phyloP scores from a whole-genome alignment of 2,329 filamentous ascomycete genomes.

The Raffaelea arxii region DNA sequence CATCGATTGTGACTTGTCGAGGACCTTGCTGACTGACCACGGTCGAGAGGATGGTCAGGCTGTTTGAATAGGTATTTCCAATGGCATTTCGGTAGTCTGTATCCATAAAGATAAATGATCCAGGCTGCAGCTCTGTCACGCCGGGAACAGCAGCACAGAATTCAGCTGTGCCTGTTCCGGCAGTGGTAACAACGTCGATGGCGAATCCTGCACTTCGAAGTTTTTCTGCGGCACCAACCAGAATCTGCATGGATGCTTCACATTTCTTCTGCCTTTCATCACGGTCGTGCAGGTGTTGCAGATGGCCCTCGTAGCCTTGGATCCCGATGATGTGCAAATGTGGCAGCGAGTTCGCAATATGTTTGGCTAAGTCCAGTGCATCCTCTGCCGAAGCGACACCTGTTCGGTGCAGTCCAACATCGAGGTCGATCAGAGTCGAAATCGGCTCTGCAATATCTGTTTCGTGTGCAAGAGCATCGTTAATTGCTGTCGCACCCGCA shows the following conservation, averaged over 20 bases:
- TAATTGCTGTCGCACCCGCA: constrained; percentile 32
- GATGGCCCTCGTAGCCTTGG: constrained; percentile 43
- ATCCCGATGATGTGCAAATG: constrained; percentile 36
- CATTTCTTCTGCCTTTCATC: constrained; percentile 31
- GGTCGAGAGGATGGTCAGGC: constrained; percentile 36
- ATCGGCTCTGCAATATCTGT: constrained; percentile 28
- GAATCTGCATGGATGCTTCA: constrained; percentile 32
- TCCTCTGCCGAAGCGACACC: constrained; percentile 31
- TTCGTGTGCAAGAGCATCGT: constrained; percentile 26
- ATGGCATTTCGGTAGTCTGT: constrained; percentile 45
- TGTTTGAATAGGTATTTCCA: constrained; percentile 37
- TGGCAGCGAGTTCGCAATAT: constrained; percentile 22
- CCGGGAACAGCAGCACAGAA: constrained; percentile 40
- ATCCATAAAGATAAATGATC: constrained; percentile 48
- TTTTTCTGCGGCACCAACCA: constrained; percentile 31
- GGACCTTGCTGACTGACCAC: constrained; percentile 37
- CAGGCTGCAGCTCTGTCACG: constrained; percentile 44
- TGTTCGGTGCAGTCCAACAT: constrained; percentile 40
- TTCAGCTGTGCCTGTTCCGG: constrained; percentile 42
- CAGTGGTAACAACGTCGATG: constrained; percentile 40
- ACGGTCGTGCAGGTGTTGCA: constrained; percentile 37
- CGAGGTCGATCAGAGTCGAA: constrained; percentile 34
- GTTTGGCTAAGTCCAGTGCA: constrained; percentile 27
- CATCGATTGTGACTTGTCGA: constrained; percentile 35
- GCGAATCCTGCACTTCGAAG: constrained; percentile 30